phyloP scores from a whole-genome alignment of 805 yeast genomes.

The Metschnikowia aberdeeniae region DNA sequence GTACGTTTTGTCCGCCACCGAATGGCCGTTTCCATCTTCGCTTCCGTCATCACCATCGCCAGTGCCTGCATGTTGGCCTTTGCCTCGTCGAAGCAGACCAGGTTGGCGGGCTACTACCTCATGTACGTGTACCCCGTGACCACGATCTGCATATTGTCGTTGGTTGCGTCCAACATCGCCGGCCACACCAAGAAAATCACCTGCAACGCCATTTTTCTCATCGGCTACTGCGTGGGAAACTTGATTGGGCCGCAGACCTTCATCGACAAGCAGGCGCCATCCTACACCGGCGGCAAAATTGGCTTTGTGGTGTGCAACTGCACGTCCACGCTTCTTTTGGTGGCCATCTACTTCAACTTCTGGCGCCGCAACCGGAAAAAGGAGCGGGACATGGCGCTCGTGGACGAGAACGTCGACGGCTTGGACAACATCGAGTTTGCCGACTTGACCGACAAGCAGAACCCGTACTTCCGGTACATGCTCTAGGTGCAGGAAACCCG shows the following conservation, averaged over 20 bases:
- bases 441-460: conserved; percentile 45
- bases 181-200: conserved; percentile 31
- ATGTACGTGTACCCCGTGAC: conserved; percentile 34
- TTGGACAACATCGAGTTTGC: conserved; percentile 38
- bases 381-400: conserved; percentile 10
- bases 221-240: conserved; percentile 29
- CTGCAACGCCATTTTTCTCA: conserved; percentile 31
- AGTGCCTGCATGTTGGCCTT: conserved; percentile 17
- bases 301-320: conserved; percentile 31
- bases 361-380: conserved; percentile 12
- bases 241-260: conserved; percentile 22
- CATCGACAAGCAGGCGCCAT: conserved; percentile 39
- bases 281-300: conserved; percentile 38
- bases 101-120: conserved; percentile 24
- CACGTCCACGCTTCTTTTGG: conserved; percentile 20
- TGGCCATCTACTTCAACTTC: conserved; percentile 14
- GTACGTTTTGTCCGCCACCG: conserved; percentile 25
- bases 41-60: conserved; percentile 17
- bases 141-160: conserved; percentile 21
- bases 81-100: conserved; percentile 14
- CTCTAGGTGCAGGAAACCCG: conserved; percentile 1
- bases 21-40: conserved; percentile 26
- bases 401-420: conserved; percentile 7
- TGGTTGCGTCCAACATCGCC: conserved; percentile 25
- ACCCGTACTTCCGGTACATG: conserved; percentile 34